Percentiles rank a stretch among this genome's conserved stretches.
Conservation (phyloP, 257 asterid species). For the Oldenlandia corymbosa region DNA sequence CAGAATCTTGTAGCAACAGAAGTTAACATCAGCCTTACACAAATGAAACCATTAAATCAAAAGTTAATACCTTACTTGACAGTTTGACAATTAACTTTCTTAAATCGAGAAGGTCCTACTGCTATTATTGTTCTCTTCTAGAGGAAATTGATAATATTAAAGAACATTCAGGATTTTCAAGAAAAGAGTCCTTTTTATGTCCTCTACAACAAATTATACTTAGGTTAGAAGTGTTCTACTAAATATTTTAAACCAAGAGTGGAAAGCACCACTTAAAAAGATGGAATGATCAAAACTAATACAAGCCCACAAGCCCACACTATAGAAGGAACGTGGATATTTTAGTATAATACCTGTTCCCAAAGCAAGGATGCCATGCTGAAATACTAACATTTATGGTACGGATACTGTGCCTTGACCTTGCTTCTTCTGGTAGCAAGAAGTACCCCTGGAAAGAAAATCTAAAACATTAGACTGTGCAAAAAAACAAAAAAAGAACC, state of each 20-base stretch:
- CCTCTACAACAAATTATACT: too few species aligned
- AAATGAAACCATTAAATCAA: neutral
- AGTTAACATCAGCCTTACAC: neutral
- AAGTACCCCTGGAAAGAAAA: conserved; percentile 63
- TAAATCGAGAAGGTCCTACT: neutral
- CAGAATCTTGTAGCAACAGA: neutral
- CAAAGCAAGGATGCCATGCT: conserved; percentile 85
- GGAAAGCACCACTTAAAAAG: neutral
- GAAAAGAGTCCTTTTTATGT: too few species aligned
- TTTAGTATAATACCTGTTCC: conserved; percentile 59
- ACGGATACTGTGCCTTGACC: conserved; percentile 62
- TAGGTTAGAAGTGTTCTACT: too few species aligned
- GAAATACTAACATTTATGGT: conserved; percentile 80
- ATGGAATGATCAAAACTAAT: neutral
- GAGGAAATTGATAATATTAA: too few species aligned
- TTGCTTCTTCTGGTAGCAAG: conserved; percentile 89
- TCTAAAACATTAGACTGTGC: neutral
- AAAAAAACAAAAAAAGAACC: neutral
- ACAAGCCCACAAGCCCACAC: neutral
- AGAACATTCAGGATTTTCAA: too few species aligned
- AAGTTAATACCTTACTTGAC: neutral
- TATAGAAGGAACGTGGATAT: neutral
- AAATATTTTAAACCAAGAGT: neutral
- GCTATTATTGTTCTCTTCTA: too few species aligned
- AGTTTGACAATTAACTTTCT: neutral